Base-by-base conservation (phyloP, 257 asterid genomes). In the Nicotiana obtusifolia region DNA sequence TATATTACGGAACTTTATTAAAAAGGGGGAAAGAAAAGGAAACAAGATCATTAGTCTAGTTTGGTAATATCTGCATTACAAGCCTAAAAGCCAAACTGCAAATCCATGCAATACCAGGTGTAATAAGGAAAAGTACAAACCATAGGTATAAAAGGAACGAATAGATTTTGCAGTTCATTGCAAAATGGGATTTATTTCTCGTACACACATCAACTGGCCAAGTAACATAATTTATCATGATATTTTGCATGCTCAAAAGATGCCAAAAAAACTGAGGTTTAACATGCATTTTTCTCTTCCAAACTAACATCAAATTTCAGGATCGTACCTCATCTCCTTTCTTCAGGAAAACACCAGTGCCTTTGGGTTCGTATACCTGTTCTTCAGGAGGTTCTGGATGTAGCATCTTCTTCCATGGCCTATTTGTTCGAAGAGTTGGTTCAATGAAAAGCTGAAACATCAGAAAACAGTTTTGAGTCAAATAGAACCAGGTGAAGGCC, bases 251-350 rank as follows among this genome's bases (percentile, higher is more conserved):
- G 49, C 79, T 49, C 79, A 73, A 73, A 44, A 73, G 3, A 73
- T 49, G 62, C 17, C 41, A 24, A 22, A 47, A 47, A 17, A 73
- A 47, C 17, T 47, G n/a, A 71, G 14, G 7, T 71, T 1, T 20
- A 11, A 33, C 35, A 73, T 49, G 61, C 60, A 73, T 73, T 49
- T 73, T 24, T 73, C 79, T 73, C 24, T 49, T 73, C 24, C 13
- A 47, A 73, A 73, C 24, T 17, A 49, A 49, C 5, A 2, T 47
- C 62, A 14, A 1, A 73, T 20, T 44, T 80, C 3, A 64, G 76
- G 83, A 53, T 7, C 76, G 16, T 91, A 93, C 99, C 99, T 94
- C 98, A 62, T 94, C 98, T 64, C 99, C 99, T 91, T 91, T 95
- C 88, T 89, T 95, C 77, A 92, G 88, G 86, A 66, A 64, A 73